Percentiles rank a stretch among this genome's conserved stretches.
Conservation (phyloP, 768 basidiomycete species). For the Ramaria sp. region DNA sequence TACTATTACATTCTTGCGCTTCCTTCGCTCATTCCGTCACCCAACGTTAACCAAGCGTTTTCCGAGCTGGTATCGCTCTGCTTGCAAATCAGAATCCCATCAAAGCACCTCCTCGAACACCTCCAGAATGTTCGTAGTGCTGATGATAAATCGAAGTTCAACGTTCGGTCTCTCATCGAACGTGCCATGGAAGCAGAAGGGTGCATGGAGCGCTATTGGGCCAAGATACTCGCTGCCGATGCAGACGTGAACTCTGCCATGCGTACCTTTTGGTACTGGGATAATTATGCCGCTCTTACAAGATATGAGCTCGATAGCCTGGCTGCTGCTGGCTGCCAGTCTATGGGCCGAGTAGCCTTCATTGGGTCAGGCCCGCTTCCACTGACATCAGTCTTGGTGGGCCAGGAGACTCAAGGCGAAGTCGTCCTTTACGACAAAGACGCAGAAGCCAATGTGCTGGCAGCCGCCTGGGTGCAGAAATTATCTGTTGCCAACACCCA, state of each 20-base stretch:
- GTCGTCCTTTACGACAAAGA: conserved; percentile 5
- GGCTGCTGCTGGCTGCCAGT: neutral
- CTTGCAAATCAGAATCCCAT: conserved; percentile 3
- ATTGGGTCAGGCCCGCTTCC: conserved; percentile 5
- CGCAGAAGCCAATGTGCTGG: conserved; percentile 2
- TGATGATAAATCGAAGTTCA: neutral
- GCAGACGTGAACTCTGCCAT: neutral
- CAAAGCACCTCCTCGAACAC: conserved; percentile 1
- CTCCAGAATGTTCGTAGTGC: neutral
- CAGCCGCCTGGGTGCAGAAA: conserved; percentile 1
- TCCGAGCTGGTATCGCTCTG: conserved; percentile 4
- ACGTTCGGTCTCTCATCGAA: neutral
- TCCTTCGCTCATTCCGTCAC: conserved; percentile 1
- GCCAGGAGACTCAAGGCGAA: neutral
- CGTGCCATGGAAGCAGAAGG: conserved; percentile 8
- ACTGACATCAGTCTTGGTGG: conserved; percentile 2
- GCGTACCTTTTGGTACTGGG: conserved; percentile 7
- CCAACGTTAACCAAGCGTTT: neutral
- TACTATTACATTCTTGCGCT: conserved; percentile 4
- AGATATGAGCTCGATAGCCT: conserved; percentile 4
- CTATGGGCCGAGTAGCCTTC: neutral
- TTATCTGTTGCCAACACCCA: neutral
- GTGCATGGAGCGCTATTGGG: conserved; percentile 6
- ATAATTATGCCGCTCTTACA: conserved; percentile 1
- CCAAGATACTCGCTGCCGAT: neutral